Conservation (phyloP, 1,284 basidiomycete genomes). For the Neonothopanus nambi region DNA sequence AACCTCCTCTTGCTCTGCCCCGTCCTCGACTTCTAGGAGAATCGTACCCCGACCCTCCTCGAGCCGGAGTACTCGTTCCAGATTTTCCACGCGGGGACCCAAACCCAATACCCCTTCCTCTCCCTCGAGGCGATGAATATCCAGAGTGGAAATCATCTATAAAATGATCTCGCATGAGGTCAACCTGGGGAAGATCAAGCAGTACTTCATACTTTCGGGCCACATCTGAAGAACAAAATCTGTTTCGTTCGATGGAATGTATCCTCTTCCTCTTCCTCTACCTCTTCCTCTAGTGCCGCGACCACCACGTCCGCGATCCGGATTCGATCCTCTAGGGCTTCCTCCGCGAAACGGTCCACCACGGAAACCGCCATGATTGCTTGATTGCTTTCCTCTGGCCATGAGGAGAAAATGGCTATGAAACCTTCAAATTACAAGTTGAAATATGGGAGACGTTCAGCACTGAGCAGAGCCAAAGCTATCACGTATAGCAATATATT, state of each 20-base stretch:
- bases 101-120: conserved; percentile 21
- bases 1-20: conserved; percentile 15
- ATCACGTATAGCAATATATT: no score
- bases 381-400: conserved; percentile 1
- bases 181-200: neutral
- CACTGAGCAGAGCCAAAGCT: no score
- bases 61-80: neutral
- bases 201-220: conserved; percentile 11
- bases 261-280: conserved; percentile 22
- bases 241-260: conserved; percentile 15
- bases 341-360: conserved; percentile 2
- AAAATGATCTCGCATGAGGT: neutral
- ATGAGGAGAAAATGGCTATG: neutral
- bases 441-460: no score
- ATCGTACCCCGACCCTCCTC: neutral
- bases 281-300: conserved; percentile 26
- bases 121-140: conserved; percentile 20
- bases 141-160: neutral
- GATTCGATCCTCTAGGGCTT: neutral
- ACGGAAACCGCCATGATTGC: neutral
- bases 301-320: conserved; percentile 19
- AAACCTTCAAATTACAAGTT: no score
- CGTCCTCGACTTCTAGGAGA: conserved; percentile 22
- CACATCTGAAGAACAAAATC: conserved; percentile 22
- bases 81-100: neutral